phyloP scores from a whole-genome alignment of 768 basidiomycete species.

The Termitomyces sp. region DNA sequence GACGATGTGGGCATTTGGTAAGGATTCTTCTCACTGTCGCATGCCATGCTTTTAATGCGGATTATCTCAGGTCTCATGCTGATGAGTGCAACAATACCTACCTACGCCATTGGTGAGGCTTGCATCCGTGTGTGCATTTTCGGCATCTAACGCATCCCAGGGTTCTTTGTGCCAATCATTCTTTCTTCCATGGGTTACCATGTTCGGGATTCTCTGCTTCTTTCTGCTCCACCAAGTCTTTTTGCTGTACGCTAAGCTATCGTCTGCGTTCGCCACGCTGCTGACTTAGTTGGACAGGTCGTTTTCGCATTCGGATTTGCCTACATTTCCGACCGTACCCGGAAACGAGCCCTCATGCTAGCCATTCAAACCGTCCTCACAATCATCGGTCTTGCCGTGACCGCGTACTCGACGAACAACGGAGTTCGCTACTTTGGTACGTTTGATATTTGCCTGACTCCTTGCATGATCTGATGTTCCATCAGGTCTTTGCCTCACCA shows the following conservation, averaged over 20 bases:
- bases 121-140: background rate
- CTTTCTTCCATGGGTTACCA: conserved; percentile 28
- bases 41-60: background rate
- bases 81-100: conserved; percentile 29
- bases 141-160: background rate
- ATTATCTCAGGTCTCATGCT: conserved; percentile 26
- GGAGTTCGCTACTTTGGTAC: conserved; percentile 27
- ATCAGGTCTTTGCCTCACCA: conserved; percentile 24
- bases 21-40: background rate
- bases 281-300: conserved; percentile 15
- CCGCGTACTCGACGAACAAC: conserved; percentile 21
- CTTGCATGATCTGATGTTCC: background rate
- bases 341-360: conserved; percentile 27
- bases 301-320: conserved; percentile 31
- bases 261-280: conserved; percentile 24
- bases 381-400: conserved; percentile 27
- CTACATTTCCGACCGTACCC: conserved; percentile 31
- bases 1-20: conserved; percentile 31
- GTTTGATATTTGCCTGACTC: background rate
- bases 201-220: conserved; percentile 21
- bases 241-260: conserved; percentile 23
- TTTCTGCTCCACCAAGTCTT: conserved; percentile 30
- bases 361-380: conserved; percentile 25
- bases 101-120: conserved; percentile 26
- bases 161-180: conserved; percentile 30